Evolutionary conservation across 2,329 filamentous ascomycete genomes (phyloP).

Genomic region (Paramyrothecium roridum): DNA sequence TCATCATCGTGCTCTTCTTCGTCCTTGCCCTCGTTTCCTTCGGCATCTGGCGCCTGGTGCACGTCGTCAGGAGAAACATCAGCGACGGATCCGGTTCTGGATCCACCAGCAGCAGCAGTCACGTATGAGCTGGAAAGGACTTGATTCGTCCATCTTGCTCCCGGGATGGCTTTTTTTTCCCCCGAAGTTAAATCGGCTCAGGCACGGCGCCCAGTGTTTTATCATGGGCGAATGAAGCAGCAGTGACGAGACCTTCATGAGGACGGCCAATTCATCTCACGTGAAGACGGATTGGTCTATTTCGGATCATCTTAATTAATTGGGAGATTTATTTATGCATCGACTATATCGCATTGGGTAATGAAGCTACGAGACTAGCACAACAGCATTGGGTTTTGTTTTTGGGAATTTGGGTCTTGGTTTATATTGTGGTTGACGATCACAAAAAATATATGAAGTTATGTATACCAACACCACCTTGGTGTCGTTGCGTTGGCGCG

Average conservation of each 20-base stretch:
- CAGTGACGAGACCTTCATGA: not conserved
- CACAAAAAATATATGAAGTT: not conserved
- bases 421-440: not conserved
- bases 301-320: not conserved
- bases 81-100: conserved; percentile 32
- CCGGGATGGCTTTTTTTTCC: no score
- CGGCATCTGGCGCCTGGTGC: conserved; percentile 61
- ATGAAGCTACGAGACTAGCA: not conserved
- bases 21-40: conserved; percentile 59
- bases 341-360: not conserved
- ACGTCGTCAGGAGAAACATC: conserved; percentile 42
- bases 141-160: not conserved
- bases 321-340: not conserved
- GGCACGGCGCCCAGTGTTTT: not conserved
- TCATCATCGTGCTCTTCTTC: conserved; percentile 65
- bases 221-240: not conserved
- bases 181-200: no score
- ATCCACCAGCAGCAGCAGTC: conserved; percentile 16
- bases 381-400: not conserved
- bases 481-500: not conserved
- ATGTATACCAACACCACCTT: not conserved
- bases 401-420: not conserved
- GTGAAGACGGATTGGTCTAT: not conserved
- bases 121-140: not conserved
- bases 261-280: not conserved